phyloP scores from a whole-genome alignment of 2,329 filamentous ascomycete genomes.

The Helicocarpus griseus region DNA sequence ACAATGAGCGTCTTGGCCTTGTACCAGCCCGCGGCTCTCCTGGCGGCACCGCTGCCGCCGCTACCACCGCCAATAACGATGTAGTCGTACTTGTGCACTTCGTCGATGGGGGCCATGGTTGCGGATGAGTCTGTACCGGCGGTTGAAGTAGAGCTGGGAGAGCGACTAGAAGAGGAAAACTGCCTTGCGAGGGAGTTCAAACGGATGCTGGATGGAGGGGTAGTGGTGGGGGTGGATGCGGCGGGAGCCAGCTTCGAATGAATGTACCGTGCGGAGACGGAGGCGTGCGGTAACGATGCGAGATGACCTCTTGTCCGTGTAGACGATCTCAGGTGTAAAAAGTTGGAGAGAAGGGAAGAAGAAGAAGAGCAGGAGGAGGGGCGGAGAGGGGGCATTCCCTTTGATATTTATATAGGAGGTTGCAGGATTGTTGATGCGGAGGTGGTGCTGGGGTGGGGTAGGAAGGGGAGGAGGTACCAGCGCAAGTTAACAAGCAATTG shows the following conservation, averaged over 20 bases:
- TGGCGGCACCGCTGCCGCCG: constrained; percentile 41
- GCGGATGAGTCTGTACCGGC: constrained; percentile 2
- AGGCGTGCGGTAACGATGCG: background rate
- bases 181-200: constrained; percentile 33
- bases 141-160: background rate
- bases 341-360: background rate
- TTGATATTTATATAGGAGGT: background rate
- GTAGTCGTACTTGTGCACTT: constrained; percentile 42
- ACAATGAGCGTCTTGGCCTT: constrained; percentile 42
- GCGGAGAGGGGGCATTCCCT: constrained; percentile 8
- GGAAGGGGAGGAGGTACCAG: too few relatives aligned
- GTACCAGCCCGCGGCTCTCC: constrained; percentile 44
- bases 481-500: background rate
- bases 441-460: background rate
- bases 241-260: background rate
- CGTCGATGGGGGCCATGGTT: constrained; percentile 33
- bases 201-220: constrained; percentile 17
- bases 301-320: background rate
- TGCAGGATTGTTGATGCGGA: background rate
- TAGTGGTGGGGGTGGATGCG: constrained; percentile 1
- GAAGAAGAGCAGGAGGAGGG: background rate
- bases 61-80: constrained; percentile 47
- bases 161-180: constrained; percentile 24
- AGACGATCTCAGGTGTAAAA: background rate
- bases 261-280: too few relatives aligned